Base-by-base conservation (phyloP, 202 grass and related monocot genomes). In the Saccharum hybrid region DNA sequence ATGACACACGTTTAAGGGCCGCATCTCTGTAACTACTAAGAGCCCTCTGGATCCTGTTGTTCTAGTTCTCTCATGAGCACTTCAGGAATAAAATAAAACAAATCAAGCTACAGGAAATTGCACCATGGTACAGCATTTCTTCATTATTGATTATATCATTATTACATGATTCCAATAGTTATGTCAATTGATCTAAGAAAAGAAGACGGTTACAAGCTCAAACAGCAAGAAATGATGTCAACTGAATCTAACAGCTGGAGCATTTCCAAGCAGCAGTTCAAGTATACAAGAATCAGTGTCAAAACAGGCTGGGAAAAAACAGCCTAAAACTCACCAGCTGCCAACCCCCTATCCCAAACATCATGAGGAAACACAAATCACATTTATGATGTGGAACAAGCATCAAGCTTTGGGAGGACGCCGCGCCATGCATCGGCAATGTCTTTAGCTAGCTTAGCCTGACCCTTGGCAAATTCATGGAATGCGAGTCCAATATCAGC, bases 401-500 rank as follows among this genome's bases (percentile, higher is more conserved):
- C 90, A 71, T 98, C 95, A 0, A 99, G 84, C 79, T 96, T 99
- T 56, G 96, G 93, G 33, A 99, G 86, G 36, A 96, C 15, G 73
- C 89, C 90, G 14, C 96, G 91, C 96, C 96, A 99, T 11, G 96
- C 88, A 80, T 99, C 96, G 1, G 96, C 96, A 10, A 96, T 91
- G 12, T 99, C 96, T 82, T 89, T 95, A 12, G 96, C 93, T 60
- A 99, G 81, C 84, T 99, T 99, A 59, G 96, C 96, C 68, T 99
- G 96, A 57, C 96, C 93, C 66, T 96, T 99, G 0, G 96, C 96
- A 80, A 99, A 99, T 84, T 92, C 93, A 82, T 96, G 96, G 81
- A 99, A 99, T 13, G 93, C 96, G 1, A 99, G 76, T 56, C 96
- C 96, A 68, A 94, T 88, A 63, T 99, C 96, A 69, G 91, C 88